Percentiles rank a stretch among this genome's conserved stretches.
These are phyloP conservation scores for Fusarium coicis DNA, from an alignment of 2,329 filamentous ascomycete genomes.

Conservation along the genomic window DNA sequence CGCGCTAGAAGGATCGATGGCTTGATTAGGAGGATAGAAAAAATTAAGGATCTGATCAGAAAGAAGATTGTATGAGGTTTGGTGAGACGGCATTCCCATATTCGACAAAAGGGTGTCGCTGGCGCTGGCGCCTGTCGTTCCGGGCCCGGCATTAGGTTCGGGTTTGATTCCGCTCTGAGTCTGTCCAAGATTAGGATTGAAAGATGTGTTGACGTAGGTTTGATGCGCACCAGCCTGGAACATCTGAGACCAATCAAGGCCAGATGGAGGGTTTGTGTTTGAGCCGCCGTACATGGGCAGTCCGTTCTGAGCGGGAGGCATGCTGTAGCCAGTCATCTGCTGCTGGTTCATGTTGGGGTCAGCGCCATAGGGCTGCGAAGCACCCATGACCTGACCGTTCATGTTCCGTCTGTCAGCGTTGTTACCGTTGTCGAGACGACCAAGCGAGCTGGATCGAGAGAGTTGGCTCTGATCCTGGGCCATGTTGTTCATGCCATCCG, in stretches of 20 bases:
- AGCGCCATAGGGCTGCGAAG: conserved; percentile 66
- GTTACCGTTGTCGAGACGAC: conserved; percentile 65
- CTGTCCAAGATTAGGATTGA: conserved; percentile 73
- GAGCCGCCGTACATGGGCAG: conserved; percentile 72
- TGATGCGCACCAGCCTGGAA: conserved; percentile 78
- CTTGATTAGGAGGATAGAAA: conserved; percentile 60
- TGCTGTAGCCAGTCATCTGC: conserved; percentile 72
- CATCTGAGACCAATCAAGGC: conserved; percentile 82
- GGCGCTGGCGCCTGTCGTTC: conserved; percentile 60
- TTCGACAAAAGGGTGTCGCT: conserved; percentile 59
- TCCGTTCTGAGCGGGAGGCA: conserved; percentile 71
- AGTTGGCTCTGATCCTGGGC: conserved; percentile 70
- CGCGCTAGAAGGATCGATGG: conserved; percentile 64
- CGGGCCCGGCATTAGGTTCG: conserved; percentile 68
- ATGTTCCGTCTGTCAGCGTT: conserved; percentile 69
- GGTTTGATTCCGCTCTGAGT: conserved; percentile 76
- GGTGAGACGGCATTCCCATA: conserved; percentile 59
- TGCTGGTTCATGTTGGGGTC: conserved; percentile 72
- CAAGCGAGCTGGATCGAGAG: conserved; percentile 70
- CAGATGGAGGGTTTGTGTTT: conserved; percentile 69
- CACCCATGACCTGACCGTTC: conserved; percentile 61
- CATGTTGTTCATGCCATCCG: conserved; percentile 69
- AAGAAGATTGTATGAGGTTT: conserved; percentile 64
- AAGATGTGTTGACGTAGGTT: conserved; percentile 70
- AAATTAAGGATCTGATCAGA: conserved; percentile 67